phyloP scores from a whole-genome alignment of 108 stramenopile genomes.

The Epithemia pelagica region DNA sequence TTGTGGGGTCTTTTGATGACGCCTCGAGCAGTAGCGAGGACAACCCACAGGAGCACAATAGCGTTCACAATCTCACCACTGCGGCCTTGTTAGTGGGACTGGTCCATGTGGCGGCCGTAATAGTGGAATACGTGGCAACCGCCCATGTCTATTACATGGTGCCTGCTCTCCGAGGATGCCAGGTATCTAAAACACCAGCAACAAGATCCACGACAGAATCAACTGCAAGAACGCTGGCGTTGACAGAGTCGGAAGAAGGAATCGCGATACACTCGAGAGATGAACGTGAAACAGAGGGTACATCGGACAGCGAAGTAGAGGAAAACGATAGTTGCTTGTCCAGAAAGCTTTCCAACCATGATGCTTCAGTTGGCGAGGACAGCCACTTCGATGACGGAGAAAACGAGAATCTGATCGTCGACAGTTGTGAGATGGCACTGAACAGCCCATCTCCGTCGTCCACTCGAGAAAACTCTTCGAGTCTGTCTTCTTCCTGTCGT shows the following conservation, averaged over 20 bases:
- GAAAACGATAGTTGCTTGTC: not conserved
- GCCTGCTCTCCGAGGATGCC: slow-evolving; percentile 5
- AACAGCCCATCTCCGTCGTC: not conserved
- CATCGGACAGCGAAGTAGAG: not conserved
- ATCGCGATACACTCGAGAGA: not conserved
- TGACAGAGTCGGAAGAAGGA: not conserved
- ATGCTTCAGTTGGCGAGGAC: not conserved
- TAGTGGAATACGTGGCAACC: slow-evolving; percentile 46
- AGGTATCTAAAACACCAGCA: not conserved
- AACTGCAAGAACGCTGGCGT: not conserved
- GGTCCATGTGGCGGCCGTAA: slow-evolving; percentile 34
- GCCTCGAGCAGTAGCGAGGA: not conserved
- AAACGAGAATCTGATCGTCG: not conserved
- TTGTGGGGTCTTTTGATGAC: slow-evolving; percentile 15
- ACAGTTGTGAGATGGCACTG: not conserved
- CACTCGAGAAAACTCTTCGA: not conserved
- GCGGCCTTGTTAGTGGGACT: slow-evolving; percentile 43
- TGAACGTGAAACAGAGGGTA: no score
- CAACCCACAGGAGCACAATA: not conserved
- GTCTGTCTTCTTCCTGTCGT: not conserved
- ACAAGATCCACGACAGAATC: not conserved
- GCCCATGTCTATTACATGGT: slow-evolving; percentile 23
- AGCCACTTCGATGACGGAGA: not conserved
- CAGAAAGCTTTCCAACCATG: not conserved
- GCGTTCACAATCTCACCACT: slow-evolving; percentile 11